Percentiles rank a stretch among this genome's conserved stretches.
These are phyloP conservation scores for Irpex lacteus DNA, from an alignment of 1,284 basidiomycete species.

Conservation along the genomic window DNA sequence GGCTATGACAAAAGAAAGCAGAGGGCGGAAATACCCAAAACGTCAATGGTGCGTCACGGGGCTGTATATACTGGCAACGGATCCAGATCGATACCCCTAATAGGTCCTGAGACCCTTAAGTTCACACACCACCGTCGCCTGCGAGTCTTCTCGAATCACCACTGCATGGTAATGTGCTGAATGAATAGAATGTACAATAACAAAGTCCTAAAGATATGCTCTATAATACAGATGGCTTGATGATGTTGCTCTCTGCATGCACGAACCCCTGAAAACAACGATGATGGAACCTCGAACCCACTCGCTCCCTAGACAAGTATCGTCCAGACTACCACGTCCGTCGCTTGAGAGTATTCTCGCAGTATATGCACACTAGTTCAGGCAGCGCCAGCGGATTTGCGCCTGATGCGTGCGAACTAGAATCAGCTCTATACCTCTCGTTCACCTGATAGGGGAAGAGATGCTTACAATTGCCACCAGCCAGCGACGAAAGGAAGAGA, in stretches of 20 bases:
- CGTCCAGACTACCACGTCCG: conserved; percentile 6
- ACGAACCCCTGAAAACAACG: background rate
- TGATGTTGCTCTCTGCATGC: background rate
- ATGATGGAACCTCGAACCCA: background rate
- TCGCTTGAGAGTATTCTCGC: conserved; percentile 9
- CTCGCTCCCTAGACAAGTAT: background rate
- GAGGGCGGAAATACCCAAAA: too few species aligned
- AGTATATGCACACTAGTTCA: conserved; percentile 5
- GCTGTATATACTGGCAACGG: too few species aligned
- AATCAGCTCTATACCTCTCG: conserved; percentile 6
- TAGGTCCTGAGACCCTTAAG: too few species aligned
- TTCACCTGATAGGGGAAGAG: background rate
- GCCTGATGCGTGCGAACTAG: conserved; percentile 1
- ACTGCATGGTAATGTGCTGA: too few species aligned
- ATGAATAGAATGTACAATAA: background rate
- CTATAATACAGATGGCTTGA: background rate
- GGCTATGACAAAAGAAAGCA: too few species aligned
- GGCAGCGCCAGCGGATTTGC: conserved; percentile 8
- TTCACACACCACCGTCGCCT: too few species aligned
- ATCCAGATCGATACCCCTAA: too few species aligned
- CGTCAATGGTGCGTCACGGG: too few species aligned
- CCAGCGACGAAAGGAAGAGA: conserved; percentile 12
- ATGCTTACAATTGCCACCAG: conserved; percentile 15
- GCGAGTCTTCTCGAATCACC: too few species aligned
- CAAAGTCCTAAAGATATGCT: background rate